phyloP scores from a whole-genome alignment of 2,329 filamentous ascomycete genomes.

The Calycina marina region DNA sequence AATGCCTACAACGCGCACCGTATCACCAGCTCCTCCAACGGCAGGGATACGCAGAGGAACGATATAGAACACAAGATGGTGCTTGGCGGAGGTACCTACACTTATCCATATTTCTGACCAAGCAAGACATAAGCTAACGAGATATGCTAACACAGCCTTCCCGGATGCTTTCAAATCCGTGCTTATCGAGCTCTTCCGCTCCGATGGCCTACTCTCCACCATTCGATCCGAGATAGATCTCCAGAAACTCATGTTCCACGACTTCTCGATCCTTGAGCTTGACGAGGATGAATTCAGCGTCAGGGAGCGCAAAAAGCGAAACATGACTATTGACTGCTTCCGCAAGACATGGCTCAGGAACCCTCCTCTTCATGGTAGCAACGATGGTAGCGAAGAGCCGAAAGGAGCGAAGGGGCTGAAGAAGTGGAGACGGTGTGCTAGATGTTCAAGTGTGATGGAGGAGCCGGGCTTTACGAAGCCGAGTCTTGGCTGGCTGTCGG shows the following conservation, averaged over 20 bases:
- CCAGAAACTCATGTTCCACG: slow-evolving; percentile 20
- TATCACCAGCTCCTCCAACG: slow-evolving; percentile 9
- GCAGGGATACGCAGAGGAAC: slow-evolving; percentile 16
- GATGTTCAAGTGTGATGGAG: slow-evolving; percentile 23
- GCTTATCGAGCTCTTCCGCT: slow-evolving; percentile 18
- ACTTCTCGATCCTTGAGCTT: slow-evolving; percentile 21
- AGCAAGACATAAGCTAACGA: too few relatives aligned
- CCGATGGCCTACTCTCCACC: slow-evolving; percentile 12
- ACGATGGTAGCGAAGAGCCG: neutral
- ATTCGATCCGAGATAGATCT: slow-evolving; percentile 22
- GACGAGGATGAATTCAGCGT: slow-evolving; percentile 17
- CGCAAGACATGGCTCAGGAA: slow-evolving; percentile 18
- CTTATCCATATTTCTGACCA: neutral
- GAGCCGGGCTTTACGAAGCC: slow-evolving; percentile 18
- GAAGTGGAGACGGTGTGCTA: slow-evolving; percentile 22
- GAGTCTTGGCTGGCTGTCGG: slow-evolving; percentile 20
- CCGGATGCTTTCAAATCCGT: slow-evolving; percentile 21
- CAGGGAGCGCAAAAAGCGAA: slow-evolving; percentile 8
- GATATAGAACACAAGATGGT: slow-evolving; percentile 21
- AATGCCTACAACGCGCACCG: slow-evolving; percentile 14
- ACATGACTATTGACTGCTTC: slow-evolving; percentile 20
- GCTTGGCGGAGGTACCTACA: slow-evolving; percentile 12
- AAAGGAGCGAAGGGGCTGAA: slow-evolving; percentile 2
- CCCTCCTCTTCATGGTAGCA: slow-evolving; percentile 8
- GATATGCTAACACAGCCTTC: slow-evolving; percentile 6